phyloP scores from a whole-genome alignment of 805 yeast species.

The Cyberlindnera bimundalis region DNA sequence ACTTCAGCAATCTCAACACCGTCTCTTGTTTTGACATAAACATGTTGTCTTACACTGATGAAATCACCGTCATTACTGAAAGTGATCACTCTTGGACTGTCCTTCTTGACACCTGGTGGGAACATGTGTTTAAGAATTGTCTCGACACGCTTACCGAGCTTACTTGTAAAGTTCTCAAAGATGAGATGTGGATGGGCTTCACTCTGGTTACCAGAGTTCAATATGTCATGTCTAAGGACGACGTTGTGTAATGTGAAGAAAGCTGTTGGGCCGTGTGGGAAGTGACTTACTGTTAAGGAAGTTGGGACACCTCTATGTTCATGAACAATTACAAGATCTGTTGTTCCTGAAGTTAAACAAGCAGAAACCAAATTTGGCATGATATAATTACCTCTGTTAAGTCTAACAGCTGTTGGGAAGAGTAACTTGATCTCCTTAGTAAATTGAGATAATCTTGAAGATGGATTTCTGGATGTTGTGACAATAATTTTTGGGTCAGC shows the following conservation, averaged over 20 bases:
- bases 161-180: constrained; percentile 82
- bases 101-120: constrained; percentile 95
- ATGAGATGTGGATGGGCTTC: constrained; percentile 93
- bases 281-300: constrained; percentile 85
- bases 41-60: constrained; percentile 92
- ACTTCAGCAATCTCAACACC: constrained; percentile 91
- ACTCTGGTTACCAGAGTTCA: constrained; percentile 79
- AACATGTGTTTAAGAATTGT: constrained; percentile 82
- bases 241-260: constrained; percentile 93
- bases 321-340: constrained; percentile 82
- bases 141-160: constrained; percentile 78
- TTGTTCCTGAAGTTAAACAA: constrained; percentile 74
- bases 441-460: constrained; percentile 80
- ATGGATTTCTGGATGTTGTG: constrained; percentile 92
- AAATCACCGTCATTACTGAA: constrained; percentile 89
- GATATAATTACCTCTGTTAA: constrained; percentile 91
- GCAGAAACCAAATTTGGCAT: constrained; percentile 82
- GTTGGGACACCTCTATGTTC: constrained; percentile 99
- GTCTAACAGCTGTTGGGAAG: constrained; percentile 84
- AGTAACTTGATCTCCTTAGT: constrained; percentile 87
- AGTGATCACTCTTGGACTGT: constrained; percentile 86
- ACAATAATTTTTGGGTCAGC: constrained; percentile 87
- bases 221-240: constrained; percentile 86
- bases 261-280: constrained; percentile 98
- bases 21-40: constrained; percentile 85